These are phyloP conservation scores for Trametes punicea DNA, from an alignment of 768 basidiomycete genomes.

Conservation along the genomic window DNA sequence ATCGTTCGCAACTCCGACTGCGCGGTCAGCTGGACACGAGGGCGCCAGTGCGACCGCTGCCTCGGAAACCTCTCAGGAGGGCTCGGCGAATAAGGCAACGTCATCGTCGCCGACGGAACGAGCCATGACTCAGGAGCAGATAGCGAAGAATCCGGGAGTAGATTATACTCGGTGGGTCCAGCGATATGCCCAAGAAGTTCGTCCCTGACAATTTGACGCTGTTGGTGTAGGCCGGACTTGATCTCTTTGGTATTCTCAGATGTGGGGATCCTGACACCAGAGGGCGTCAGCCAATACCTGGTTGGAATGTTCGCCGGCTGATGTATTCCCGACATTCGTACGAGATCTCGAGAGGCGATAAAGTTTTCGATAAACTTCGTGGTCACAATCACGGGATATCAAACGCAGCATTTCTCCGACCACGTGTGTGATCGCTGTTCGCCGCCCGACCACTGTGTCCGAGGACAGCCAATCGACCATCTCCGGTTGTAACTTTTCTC, in stretches of 20 bases:
- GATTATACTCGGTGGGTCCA: constrained; percentile 82
- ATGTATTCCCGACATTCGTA: constrained; percentile 21
- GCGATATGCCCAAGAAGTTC: neutral
- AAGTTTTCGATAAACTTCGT: constrained; percentile 38
- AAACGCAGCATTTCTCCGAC: constrained; percentile 22
- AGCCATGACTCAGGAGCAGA: constrained; percentile 79
- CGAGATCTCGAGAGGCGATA: constrained; percentile 30
- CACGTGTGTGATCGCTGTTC: constrained; percentile 18
- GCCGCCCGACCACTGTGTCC: constrained; percentile 8
- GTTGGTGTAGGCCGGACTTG: constrained; percentile 68
- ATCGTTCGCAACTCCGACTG: constrained; percentile 51
- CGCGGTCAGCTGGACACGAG: constrained; percentile 19
- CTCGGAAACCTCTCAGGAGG: constrained; percentile 3
- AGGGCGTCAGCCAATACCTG: constrained; percentile 91
- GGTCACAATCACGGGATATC: constrained; percentile 21
- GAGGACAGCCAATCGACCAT: constrained; percentile 3
- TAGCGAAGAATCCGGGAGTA: constrained; percentile 81
- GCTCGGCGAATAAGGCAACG: neutral
- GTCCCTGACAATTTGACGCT: constrained; percentile 16
- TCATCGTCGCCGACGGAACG: constrained; percentile 23
- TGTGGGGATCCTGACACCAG: constrained; percentile 88
- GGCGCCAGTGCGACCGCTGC: constrained; percentile 4
- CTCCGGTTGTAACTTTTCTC: constrained; percentile 1
- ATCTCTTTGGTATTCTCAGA: constrained; percentile 95
- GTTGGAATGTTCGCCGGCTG: constrained; percentile 91